Base-by-base conservation (phyloP, 1,139 yeast genomes). In the Hemisphaericaspora subhashii region DNA sequence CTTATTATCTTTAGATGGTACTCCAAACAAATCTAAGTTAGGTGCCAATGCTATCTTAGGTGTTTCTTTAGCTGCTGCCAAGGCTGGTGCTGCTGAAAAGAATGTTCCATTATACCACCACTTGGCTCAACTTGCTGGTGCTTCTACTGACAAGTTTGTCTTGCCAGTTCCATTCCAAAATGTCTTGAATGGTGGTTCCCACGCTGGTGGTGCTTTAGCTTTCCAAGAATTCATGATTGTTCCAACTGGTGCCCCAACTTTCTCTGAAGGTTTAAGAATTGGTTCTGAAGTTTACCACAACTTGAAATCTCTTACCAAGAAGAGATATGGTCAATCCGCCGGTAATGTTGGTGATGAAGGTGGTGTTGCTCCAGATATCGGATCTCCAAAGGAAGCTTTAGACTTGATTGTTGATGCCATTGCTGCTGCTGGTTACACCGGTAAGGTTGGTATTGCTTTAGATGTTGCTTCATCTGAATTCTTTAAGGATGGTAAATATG, bases 291-390 rank as follows among this genome's bases (percentile, higher is more conserved):
- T 89, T 57, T 90, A 90, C 88, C 96, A 88, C 80, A 77, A 79
- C 74, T 83, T 90, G 72, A 90, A 90, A 80, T 71, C 89, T 51
- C 75, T 86, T 60, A 83, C 97, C 68, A 86, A 86, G 82, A 81
- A 86, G 81, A 78, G 74, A 69, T 90, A 89, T 81, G 98, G 98
- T 66, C 83, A 86, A 64, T 83, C 95, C 50, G 98, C 98, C 60
- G 97, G 96, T 74, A 90, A 90, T 77, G 97, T 90, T 65, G 98
- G 98, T 81, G 98, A 90, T 73, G 97, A 90, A 79, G 97, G 98
- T 83, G 98, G 98, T 80, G 96, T 90, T 77, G 97, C 97, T 59
- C 98, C 98, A 69, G 86, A 87, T 72, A 82, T 90, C 58, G 78
- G 83, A 53, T 79, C 95, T 57, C 89, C 98, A 64, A 86, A 81